Percentiles rank a stretch among this genome's conserved stretches.
Evolutionary conservation across 2,329 filamentous ascomycete genomes (phyloP).

Genomic region (Fusarium piperis): DNA sequence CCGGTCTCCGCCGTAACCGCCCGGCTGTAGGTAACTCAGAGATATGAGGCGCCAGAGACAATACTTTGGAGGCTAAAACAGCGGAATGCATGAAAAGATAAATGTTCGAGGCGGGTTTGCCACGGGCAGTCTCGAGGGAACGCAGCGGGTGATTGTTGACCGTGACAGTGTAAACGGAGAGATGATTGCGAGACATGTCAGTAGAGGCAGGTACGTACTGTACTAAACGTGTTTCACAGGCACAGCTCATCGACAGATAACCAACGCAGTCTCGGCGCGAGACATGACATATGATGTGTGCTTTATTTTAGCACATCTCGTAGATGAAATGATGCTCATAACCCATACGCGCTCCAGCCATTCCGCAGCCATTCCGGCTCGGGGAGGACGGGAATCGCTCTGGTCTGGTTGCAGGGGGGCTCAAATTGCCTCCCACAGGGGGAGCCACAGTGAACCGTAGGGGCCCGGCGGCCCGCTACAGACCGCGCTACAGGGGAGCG

Average conservation of each 20-base stretch:
- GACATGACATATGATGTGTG: neutral
- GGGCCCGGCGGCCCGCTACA: constrained; percentile 8
- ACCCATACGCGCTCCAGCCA: neutral
- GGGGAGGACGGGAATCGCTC: constrained; percentile 12
- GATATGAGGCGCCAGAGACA: constrained; percentile 3
- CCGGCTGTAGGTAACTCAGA: neutral
- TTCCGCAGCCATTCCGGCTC: constrained; percentile 24
- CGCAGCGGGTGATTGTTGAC: neutral
- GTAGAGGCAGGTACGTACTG: constrained; percentile 1
- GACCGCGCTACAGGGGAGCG: constrained; percentile 3
- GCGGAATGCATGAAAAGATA: constrained; percentile 25
- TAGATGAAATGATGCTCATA: neutral
- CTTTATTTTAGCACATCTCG: neutral
- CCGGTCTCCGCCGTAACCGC: constrained; percentile 29
- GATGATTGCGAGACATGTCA: constrained; percentile 30
- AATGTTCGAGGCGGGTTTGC: constrained; percentile 4
- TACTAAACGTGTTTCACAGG: neutral
- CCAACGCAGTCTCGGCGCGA: neutral
- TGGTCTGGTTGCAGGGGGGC: constrained; percentile 4
- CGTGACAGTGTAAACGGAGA: constrained; percentile 8
- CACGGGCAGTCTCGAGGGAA: constrained; percentile 8
- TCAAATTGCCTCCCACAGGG: constrained; percentile 26
- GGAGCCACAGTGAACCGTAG: neutral
- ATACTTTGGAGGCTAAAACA: constrained; percentile 18
- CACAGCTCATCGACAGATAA: neutral